Base-by-base conservation (phyloP, 2,329 filamentous ascomycete species). In the Botryotinia convoluta region DNA sequence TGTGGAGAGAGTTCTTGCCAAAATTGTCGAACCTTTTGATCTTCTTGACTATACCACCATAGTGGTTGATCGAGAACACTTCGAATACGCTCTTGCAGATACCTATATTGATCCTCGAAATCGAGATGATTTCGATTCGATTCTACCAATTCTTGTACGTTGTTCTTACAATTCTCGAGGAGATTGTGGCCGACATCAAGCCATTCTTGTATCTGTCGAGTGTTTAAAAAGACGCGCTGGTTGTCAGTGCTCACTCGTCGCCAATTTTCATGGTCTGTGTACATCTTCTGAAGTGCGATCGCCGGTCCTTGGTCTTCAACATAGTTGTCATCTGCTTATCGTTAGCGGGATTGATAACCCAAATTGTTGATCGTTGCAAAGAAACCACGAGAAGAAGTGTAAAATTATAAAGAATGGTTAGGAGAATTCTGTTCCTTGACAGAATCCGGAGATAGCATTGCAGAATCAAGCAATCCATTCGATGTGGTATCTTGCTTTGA, bases 351-450 rank as follows among this genome's bases (percentile, higher is more conserved):
- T 69, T 61, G 48, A 35, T 35, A 61, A 37, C 16, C 16, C 7
- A 63, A 44, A 10, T 35, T 37, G 9, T 32, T 37, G 60, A 10
- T 42, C 22, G 57, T 32, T 26, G 45, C 20, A 39, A 60, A 60
- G 32, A 32, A 60, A 35, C 8, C 18, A 42, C 18, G 63, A 48
- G 42, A 32, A 69, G 22, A 69, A 37, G 22, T 37, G 32, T 6
- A 18, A 45, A 18, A 22, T 60, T 26, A 42, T 8, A 39, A 32
- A 48, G 1, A 12, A 48, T 39, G 29, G 20, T 35, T 59, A 3
- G 22, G 20, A 32, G 18, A 68, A 18, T 48, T 44, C 42, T 61
- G 71, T 72, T 59, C 71, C 54, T 72, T 72, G 61, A 60, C 71
- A 68, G 71, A 37, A 67, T 35, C 32, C 3, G 18, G 29, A 37